phyloP scores from a whole-genome alignment of 306 rosid species.

The Cucumis hystrix region DNA sequence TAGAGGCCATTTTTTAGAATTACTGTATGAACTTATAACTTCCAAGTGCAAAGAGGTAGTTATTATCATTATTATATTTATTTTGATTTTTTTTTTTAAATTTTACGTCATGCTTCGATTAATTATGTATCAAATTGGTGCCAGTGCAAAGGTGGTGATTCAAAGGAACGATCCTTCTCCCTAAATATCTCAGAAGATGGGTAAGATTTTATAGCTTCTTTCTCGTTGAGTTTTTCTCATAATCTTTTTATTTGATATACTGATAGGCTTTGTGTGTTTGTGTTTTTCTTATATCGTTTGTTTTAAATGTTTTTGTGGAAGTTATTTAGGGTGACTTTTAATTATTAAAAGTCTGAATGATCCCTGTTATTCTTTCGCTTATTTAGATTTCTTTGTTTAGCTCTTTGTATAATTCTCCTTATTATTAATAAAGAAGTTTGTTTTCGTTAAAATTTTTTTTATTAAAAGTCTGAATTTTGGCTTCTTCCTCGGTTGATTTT shows the following conservation, averaged over 20 bases:
- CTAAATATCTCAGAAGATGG: constrained; percentile 46
- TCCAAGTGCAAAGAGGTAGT: background rate
- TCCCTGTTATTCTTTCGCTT: no score
- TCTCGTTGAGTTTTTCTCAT: background rate
- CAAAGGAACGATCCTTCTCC: constrained; percentile 50
- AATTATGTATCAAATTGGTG: constrained; percentile 10
- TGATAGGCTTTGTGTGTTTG: background rate
- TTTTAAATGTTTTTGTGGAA: background rate
- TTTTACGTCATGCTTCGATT: background rate
- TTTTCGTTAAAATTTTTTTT: no score
- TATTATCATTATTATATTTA: background rate
- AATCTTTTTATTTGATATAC: background rate
- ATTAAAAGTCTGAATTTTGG: background rate
- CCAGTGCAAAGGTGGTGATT: constrained; percentile 74
- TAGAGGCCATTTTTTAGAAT: no score
- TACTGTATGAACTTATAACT: background rate
- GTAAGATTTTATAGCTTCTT: constrained; percentile 24
- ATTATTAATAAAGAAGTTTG: no score
- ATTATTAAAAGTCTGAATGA: no score
- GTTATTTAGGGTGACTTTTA: background rate
- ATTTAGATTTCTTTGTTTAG: no score
- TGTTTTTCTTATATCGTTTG: background rate
- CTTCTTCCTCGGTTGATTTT: background rate
- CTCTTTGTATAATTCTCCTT: no score
- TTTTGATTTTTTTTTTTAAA: background rate